Evolutionary conservation across 2,329 filamentous ascomycete species (phyloP).

Genomic region (Aspergillus spinulosporus): DNA sequence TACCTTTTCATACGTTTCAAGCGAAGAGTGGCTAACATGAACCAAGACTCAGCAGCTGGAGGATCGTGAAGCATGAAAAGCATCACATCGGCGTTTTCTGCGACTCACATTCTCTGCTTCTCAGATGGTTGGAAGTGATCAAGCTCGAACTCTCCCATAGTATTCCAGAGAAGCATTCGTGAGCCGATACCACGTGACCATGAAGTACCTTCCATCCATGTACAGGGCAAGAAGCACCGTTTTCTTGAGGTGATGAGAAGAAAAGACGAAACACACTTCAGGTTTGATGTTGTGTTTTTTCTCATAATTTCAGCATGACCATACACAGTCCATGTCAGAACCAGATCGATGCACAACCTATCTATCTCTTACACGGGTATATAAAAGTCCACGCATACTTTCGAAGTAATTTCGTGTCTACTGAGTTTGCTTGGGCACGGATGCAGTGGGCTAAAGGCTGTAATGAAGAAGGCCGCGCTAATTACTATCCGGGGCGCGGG

Average conservation of each 20-base stretch:
- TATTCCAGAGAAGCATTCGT: too few species aligned
- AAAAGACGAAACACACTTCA: not conserved
- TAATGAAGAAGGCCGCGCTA: constrained; percentile 10
- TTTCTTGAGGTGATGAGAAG: not conserved
- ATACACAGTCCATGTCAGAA: not conserved
- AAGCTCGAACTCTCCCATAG: too few species aligned
- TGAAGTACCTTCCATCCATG: not conserved
- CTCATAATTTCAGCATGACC: not conserved
- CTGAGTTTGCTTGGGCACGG: constrained; percentile 22
- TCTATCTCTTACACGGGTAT: not conserved
- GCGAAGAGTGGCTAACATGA: too few species aligned
- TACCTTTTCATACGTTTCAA: too few species aligned
- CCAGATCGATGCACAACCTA: not conserved
- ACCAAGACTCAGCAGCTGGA: too few species aligned
- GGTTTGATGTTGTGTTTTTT: not conserved
- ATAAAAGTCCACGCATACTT: not conserved
- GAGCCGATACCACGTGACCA: too few species aligned
- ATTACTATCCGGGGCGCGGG: constrained; percentile 12
- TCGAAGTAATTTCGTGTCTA: not conserved
- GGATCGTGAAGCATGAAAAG: too few species aligned
- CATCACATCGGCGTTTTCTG: too few species aligned
- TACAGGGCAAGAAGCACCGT: not conserved
- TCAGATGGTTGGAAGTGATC: too few species aligned
- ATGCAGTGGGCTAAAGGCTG: constrained; percentile 22
- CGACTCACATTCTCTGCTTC: too few species aligned